A percentile compares a stretch with the other conserved stretches of the same genome.
Evolutionary conservation across 2,329 filamentous ascomycete species (phyloP).

Genomic region (Pseudocercospora crystallina): DNA sequence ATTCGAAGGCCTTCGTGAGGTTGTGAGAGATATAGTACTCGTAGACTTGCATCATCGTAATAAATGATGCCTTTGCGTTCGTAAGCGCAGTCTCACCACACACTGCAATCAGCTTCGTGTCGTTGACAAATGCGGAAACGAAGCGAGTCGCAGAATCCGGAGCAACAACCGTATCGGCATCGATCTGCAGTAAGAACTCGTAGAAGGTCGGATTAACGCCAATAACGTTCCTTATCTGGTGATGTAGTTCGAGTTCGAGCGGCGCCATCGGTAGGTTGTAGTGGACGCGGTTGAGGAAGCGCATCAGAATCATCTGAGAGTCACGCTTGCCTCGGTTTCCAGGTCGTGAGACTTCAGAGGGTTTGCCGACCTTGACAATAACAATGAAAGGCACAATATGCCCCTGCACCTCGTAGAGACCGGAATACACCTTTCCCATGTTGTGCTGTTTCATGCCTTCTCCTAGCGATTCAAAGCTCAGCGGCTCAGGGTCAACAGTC

Average conservation of each 20-base stretch:
- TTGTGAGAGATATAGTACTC: constrained; percentile 99
- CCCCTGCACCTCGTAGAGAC: constrained; percentile 94
- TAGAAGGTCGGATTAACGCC: constrained; percentile 98
- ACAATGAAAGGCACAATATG: constrained; percentile 98
- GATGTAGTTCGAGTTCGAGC: constrained; percentile 95
- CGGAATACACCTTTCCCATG: constrained; percentile 98
- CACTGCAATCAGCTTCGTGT: constrained; percentile 88
- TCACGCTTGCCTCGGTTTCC: constrained; percentile 99
- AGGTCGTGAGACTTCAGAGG: constrained; percentile 70
- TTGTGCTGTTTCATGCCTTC: constrained; percentile 98
- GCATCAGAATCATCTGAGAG: constrained; percentile 97
- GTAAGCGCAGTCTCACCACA: constrained; percentile 93
- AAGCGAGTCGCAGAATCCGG: constrained; percentile 88
- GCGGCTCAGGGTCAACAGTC: constrained; percentile 86
- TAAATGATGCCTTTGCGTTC: constrained; percentile 88
- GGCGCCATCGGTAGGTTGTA: constrained; percentile 97
- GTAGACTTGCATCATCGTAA: constrained; percentile 99
- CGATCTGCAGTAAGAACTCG: constrained; percentile 93
- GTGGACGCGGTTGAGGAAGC: constrained; percentile 97
- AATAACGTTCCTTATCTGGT: constrained; percentile 98
- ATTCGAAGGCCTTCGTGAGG: constrained; percentile 93
- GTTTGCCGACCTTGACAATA: constrained; percentile 90
- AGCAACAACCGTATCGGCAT: constrained; percentile 93
- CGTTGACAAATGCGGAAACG: constrained; percentile 84
- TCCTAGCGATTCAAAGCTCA: constrained; percentile 94